Conservation (phyloP, 176 grass and related monocot species). For the Aegilops bicornis region DNA sequence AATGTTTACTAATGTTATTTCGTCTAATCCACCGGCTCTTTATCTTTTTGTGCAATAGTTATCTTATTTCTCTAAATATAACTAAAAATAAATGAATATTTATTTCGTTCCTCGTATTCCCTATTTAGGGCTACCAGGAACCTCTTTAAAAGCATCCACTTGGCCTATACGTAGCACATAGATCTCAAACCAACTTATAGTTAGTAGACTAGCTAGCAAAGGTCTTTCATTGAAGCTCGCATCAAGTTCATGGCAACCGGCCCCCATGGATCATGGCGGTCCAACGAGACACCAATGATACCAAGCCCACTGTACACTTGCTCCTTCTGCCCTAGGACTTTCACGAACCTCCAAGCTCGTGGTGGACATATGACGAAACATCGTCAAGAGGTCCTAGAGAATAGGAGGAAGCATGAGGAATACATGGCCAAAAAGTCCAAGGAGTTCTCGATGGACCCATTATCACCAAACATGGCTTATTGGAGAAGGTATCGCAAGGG, state of each 20-base stretch:
- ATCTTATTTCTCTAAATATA: not conserved
- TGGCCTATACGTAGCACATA: not conserved
- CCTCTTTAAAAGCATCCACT: not conserved
- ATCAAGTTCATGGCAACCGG: not conserved
- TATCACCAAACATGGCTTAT: not conserved
- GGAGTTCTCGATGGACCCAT: not conserved
- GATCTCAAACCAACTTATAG: not conserved
- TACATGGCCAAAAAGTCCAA: not conserved
- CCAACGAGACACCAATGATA: not conserved
- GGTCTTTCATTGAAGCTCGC: not conserved
- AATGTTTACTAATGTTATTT: not conserved
- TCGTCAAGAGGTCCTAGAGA: not conserved
- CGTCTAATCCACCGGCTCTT: not conserved
- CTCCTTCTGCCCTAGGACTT: not conserved
- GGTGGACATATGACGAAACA: constrained; percentile 12
- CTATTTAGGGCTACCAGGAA: not conserved
- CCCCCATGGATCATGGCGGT: not conserved
- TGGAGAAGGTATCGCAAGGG: not conserved
- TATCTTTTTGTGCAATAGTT: not conserved
- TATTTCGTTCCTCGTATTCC: not conserved
- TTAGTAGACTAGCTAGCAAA: not conserved
- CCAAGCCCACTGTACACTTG: not conserved
- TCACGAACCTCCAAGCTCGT: constrained; percentile 16
- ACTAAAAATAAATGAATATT: not conserved
- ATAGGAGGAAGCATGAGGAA: not conserved